These are phyloP conservation scores for Colletotrichum chlorophyti DNA, from an alignment of 2,329 filamentous ascomycete species.

Conservation along the genomic window DNA sequence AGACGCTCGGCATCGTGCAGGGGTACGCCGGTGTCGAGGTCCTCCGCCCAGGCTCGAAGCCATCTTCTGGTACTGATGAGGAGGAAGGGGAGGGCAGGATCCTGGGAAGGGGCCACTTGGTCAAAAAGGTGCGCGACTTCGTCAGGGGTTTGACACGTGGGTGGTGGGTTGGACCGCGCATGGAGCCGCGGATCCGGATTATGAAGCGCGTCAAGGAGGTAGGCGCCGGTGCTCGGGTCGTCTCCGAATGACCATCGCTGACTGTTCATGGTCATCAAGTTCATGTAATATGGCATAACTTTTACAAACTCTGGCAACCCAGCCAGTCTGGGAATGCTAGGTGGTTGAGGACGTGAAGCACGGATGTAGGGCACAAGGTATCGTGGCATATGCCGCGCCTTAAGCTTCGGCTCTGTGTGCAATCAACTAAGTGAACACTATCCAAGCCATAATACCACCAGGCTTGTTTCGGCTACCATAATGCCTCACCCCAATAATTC, in stretches of 20 bases:
- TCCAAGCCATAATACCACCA: background rate
- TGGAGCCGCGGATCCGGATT: conserved; percentile 62
- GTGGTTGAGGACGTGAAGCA: background rate
- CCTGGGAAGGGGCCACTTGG: conserved; percentile 52
- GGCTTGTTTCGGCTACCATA: background rate
- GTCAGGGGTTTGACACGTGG: conserved; percentile 60
- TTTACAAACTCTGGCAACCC: too few relatives aligned
- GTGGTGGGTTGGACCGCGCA: conserved; percentile 70
- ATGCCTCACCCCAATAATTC: too few relatives aligned
- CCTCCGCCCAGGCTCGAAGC: conserved; percentile 51
- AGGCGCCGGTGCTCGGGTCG: conserved; percentile 14
- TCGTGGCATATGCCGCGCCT: background rate
- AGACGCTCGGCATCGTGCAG: conserved; percentile 61
- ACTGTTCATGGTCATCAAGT: background rate
- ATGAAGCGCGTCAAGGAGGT: conserved; percentile 44
- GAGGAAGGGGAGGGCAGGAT: conserved; percentile 35
- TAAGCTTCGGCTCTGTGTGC: conserved; percentile 9
- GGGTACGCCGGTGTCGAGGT: conserved; percentile 67
- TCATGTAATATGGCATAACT: background rate
- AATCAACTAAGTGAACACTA: conserved; percentile 18
- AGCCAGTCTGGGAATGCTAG: too few relatives aligned
- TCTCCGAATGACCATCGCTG: background rate
- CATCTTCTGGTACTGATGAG: conserved; percentile 16
- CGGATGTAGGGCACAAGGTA: background rate
- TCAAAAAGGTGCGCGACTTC: conserved; percentile 46